phyloP scores from a whole-genome alignment of 1,284 basidiomycete genomes.

The Pterulicium gracile region DNA sequence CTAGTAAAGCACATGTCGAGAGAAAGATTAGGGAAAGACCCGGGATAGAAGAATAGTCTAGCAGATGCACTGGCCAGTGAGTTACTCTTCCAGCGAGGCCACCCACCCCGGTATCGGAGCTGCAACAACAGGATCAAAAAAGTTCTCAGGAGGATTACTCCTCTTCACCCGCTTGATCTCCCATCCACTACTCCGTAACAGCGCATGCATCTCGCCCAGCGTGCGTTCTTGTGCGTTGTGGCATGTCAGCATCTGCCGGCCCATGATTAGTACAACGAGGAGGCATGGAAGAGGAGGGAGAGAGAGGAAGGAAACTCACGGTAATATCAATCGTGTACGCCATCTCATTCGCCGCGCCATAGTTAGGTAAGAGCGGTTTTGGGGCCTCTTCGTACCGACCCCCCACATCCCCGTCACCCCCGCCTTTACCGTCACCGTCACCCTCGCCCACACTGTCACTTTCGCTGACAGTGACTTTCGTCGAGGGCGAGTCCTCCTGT shows the following conservation, averaged over 20 bases:
- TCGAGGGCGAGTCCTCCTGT: neutral
- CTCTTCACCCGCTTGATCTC: constrained; percentile 1
- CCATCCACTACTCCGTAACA: neutral
- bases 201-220: neutral
- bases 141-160: neutral
- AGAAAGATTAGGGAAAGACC: too few species aligned
- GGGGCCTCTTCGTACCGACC: neutral
- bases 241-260: neutral
- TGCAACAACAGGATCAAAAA: neutral
- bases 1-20: too few species aligned
- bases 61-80: too few species aligned
- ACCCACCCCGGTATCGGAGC: neutral
- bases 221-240: constrained; percentile 1
- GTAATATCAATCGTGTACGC: constrained; percentile 1
- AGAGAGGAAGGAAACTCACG: neutral
- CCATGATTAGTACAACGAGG: neutral
- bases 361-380: neutral
- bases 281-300: neutral
- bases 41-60: too few species aligned
- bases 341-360: constrained; percentile 1
- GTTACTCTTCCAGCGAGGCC: too few species aligned
- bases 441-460: neutral
- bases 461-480: too few species aligned
- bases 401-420: too few species aligned
- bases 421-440: too few species aligned